Base-by-base conservation (phyloP, 352 stramenopile species). In the Globisporangium spinosum region DNA sequence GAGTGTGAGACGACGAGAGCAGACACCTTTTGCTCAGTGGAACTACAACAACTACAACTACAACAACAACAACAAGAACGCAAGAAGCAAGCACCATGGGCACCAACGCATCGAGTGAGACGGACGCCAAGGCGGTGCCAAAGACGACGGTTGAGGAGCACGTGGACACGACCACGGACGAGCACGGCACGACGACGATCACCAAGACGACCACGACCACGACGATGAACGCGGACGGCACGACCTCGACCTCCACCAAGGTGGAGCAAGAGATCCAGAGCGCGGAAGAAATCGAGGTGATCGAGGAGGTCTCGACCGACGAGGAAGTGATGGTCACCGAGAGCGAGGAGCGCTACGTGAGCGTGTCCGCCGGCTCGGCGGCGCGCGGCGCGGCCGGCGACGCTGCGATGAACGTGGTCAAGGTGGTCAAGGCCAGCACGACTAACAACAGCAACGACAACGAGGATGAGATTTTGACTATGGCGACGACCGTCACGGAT, bases 81-180 rank as follows among this genome's bases (percentile, higher is more conserved):
- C 29, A 40, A 56, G 62, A 38, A 9, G 34, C 34, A 62, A 43
- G 12, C 51, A 62, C 23, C 43, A 63, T 64, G 64, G 64, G 55
- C n/a, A 69, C 64, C 43, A 69, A 64, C 43, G 56, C 57, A n/a
- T 69, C 64, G 40, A 69, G 64, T 32, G 57, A 63, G 54, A 54
- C 63, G 45, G 47, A 65, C 17, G 43, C 22, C 13, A 62, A 68
- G 22, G 51, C 40, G 53, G 23, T 12, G 64, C 34, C 53, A 25
- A 63, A 54, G 29, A 58, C 54, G 64, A 59, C 34, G 23, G 65
- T 70, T 17, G 15, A 65, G 27, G 54, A 62, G 25, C 63, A 68
- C 55, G 63, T 68, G 35, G 63, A 68, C 57, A 70, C 43, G 20
- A 55, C 29, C 23, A 70, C 57, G 32, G 65, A 65, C 32, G 65